Evolutionary conservation across 2,329 filamentous ascomycete genomes (phyloP).

Genomic region (Myotisia sp.): DNA sequence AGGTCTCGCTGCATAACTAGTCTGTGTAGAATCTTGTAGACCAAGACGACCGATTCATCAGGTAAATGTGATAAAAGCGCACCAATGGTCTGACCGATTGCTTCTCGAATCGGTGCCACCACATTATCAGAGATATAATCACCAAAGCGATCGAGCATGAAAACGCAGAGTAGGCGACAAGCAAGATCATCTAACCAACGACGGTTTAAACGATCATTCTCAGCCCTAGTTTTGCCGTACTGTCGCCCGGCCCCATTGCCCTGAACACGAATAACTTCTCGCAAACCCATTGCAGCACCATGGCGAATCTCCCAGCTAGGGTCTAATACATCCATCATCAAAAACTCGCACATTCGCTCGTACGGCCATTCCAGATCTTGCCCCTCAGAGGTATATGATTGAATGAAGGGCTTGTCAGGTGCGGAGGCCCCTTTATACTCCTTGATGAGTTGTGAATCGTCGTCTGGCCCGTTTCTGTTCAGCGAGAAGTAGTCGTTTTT

Average conservation of each 20-base stretch:
- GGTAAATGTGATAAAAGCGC: conserved; percentile 76
- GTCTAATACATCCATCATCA: conserved; percentile 89
- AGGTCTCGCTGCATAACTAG: conserved; percentile 87
- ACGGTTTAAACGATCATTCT: conserved; percentile 69
- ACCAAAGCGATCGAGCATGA: conserved; percentile 94
- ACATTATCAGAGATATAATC: conserved; percentile 97
- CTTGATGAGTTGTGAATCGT: conserved; percentile 81
- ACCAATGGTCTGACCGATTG: conserved; percentile 83
- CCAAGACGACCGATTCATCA: conserved; percentile 60
- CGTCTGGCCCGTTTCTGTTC: conserved; percentile 65
- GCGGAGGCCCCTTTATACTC: conserved; percentile 81
- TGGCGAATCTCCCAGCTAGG: conserved; percentile 89
- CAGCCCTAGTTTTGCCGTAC: conserved; percentile 51
- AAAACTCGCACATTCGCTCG: conserved; percentile 81
- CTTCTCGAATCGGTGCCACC: conserved; percentile 89
- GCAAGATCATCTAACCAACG: conserved; percentile 87
- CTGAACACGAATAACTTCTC: conserved; percentile 85
- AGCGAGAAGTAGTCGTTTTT: conserved; percentile 81
- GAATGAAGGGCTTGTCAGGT: conserved; percentile 73
- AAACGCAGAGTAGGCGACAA: conserved; percentile 85
- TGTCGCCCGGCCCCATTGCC: conserved; percentile 72
- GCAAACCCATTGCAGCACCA: conserved; percentile 84
- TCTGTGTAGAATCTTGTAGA: conserved; percentile 70
- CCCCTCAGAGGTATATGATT: conserved; percentile 54
- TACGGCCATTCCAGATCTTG: conserved; percentile 85